These are phyloP conservation scores for Rhazya stricta DNA, from an alignment of 257 asterid genomes.

Conservation along the genomic window DNA sequence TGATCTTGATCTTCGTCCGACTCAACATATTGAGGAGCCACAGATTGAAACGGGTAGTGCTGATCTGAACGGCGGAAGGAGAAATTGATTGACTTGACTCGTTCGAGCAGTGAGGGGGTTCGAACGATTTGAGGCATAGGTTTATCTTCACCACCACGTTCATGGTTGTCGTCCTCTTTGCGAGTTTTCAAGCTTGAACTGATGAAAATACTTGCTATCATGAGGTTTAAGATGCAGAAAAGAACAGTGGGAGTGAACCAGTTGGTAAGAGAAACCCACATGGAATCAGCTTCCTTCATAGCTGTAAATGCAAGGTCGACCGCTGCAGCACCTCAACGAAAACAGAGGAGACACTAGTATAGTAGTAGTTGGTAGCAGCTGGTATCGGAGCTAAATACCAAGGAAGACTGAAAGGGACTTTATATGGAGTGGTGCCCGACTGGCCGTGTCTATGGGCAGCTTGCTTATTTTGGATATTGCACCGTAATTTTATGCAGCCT, in stretches of 20 bases:
- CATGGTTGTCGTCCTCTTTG: background rate
- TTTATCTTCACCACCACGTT: background rate
- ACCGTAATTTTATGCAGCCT: too few species aligned
- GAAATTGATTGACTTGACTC: conserved; percentile 30
- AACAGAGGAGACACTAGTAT: too few species aligned
- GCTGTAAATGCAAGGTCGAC: background rate
- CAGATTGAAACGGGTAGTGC: background rate
- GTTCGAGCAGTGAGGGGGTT: conserved; percentile 19
- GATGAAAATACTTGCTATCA: conserved; percentile 43
- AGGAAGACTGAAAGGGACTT: too few species aligned
- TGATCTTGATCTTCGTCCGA: conserved; percentile 11
- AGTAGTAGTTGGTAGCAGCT: too few species aligned
- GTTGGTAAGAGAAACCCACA: conserved; percentile 19
- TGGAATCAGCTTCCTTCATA: background rate
- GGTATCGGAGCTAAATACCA: too few species aligned
- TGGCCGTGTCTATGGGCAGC: too few species aligned
- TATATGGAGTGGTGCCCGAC: too few species aligned
- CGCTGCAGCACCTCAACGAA: too few species aligned
- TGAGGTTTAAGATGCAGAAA: conserved; percentile 54
- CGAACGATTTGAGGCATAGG: conserved; percentile 16
- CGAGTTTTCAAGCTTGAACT: conserved; percentile 30
- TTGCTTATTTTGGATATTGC: too few species aligned
- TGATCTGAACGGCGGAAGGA: conserved; percentile 7
- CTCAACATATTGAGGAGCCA: background rate
- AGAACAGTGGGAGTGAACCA: conserved; percentile 51